These are phyloP conservation scores for Colletotrichum sp. DNA, from an alignment of 2,329 filamentous ascomycete species.

Conservation along the genomic window DNA sequence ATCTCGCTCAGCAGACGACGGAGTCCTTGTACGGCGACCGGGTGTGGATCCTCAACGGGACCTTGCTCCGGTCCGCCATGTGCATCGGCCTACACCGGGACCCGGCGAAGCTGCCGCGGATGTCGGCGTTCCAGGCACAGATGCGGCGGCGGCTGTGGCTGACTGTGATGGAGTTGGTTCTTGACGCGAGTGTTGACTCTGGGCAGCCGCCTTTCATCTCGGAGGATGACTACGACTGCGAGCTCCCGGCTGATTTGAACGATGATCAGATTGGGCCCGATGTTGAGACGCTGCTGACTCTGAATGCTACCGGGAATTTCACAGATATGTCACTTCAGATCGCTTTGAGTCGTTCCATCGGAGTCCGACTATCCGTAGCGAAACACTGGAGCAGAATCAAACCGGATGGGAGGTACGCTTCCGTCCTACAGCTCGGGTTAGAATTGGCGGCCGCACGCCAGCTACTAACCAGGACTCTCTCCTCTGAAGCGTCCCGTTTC, in stretches of 20 bases:
- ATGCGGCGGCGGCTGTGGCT: conserved; percentile 36
- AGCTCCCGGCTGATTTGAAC: conserved; percentile 52
- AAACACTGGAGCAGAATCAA: conserved; percentile 51
- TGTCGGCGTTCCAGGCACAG: conserved; percentile 29
- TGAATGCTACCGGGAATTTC: conserved; percentile 28
- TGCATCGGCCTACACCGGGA: conserved; percentile 37
- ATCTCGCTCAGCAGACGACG: conserved; percentile 26
- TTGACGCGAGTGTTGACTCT: background rate
- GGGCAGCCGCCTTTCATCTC: conserved; percentile 44
- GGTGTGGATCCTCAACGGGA: conserved; percentile 32
- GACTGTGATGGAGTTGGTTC: conserved; percentile 20
- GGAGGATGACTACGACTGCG: conserved; percentile 52
- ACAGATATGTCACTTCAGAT: conserved; percentile 57
- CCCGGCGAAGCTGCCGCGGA: conserved; percentile 28
- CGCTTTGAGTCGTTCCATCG: conserved; percentile 45
- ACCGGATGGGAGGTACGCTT: conserved; percentile 45
- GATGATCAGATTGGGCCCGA: conserved; percentile 52
- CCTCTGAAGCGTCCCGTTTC: conserved; percentile 35
- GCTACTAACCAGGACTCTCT: conserved; percentile 34
- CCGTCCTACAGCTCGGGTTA: conserved; percentile 48
- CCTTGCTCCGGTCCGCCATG: conserved; percentile 33
- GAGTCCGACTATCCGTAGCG: conserved; percentile 46
- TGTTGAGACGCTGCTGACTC: conserved; percentile 19
- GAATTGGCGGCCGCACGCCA: conserved; percentile 45
- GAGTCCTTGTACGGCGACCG: conserved; percentile 24